These are phyloP conservation scores for Niveomyces coronatus DNA, from an alignment of 2,329 filamentous ascomycete species.

Conservation along the genomic window DNA sequence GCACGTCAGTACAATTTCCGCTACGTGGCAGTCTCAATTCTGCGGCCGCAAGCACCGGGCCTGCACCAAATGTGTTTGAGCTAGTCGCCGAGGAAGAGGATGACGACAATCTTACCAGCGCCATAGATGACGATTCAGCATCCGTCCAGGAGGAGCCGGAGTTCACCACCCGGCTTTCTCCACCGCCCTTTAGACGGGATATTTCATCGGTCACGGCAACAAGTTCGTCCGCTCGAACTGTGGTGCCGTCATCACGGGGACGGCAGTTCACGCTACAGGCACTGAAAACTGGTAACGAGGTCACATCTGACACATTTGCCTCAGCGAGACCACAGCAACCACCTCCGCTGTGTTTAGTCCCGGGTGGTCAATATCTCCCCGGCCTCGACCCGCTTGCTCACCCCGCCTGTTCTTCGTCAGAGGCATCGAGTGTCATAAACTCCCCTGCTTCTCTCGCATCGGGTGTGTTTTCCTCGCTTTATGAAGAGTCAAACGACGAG, in stretches of 20 bases:
- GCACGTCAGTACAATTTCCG: background rate
- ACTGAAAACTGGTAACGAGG: background rate
- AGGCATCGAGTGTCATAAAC: conserved; percentile 3
- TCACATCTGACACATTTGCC: background rate
- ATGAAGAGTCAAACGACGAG: conserved; percentile 1
- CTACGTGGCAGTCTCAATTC: background rate
- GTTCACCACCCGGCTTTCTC: conserved; percentile 4
- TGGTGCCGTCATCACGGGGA: background rate
- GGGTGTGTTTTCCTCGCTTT: background rate
- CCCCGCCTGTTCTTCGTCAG: conserved; percentile 1
- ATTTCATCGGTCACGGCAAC: background rate
- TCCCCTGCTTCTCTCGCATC: conserved; percentile 4
- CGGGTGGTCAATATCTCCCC: background rate
- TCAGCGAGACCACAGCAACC: background rate
- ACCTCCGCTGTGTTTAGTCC: background rate
- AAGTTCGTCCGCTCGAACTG: conserved; percentile 3
- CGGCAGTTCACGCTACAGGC: background rate
- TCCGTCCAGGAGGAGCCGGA: background rate
- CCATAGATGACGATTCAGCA: background rate
- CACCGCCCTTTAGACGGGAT: conserved; percentile 2
- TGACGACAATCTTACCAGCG: background rate
- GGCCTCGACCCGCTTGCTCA: background rate
- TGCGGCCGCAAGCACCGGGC: conserved; percentile 3
- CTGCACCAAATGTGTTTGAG: background rate
- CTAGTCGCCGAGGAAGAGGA: conserved; percentile 7